A percentile compares a stretch with the other conserved stretches of the same genome.
These are phyloP conservation scores for Phaeosphaeriaceae sp. DNA, from an alignment of 2,329 filamentous ascomycete genomes.

Conservation along the genomic window DNA sequence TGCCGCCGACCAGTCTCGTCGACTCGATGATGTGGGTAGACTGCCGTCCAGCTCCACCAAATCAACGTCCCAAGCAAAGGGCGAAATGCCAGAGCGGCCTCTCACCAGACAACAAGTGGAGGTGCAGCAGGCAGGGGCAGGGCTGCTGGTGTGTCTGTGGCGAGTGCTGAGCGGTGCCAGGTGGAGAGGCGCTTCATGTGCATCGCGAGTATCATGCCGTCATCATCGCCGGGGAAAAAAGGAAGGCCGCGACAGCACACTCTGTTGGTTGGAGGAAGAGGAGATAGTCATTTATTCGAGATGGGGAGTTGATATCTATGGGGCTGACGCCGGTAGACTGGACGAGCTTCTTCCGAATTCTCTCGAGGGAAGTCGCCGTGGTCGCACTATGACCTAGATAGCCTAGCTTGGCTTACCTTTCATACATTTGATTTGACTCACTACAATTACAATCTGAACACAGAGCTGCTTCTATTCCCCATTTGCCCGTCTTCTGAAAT, in stretches of 20 bases:
- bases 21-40: conserved; percentile 1
- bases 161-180: conserved; percentile 16
- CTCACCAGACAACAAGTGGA: conserved; percentile 23
- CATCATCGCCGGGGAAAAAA: conserved; percentile 8
- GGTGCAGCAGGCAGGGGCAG: conserved; percentile 9
- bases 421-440: neutral
- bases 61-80: neutral
- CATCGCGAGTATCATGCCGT: conserved; percentile 7
- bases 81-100: conserved; percentile 28
- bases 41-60: neutral
- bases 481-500: neutral
- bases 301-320: neutral
- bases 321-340: conserved; percentile 13
- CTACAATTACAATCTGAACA: neutral
- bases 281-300: neutral
- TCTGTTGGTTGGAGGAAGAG: conserved; percentile 4
- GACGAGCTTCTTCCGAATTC: conserved; percentile 12
- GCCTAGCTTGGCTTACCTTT: neutral
- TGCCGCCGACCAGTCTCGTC: conserved; percentile 1
- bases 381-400: conserved; percentile 5
- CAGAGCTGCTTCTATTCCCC: neutral
- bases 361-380: conserved; percentile 2
- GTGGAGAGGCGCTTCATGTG: conserved; percentile 10
- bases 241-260: too few relatives aligned
- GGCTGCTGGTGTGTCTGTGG: conserved; percentile 22